Percentiles rank a stretch among this genome's conserved stretches.
These are phyloP conservation scores for Aspergillus niger DNA, from an alignment of 2,329 filamentous ascomycete genomes.

Conservation along the genomic window DNA sequence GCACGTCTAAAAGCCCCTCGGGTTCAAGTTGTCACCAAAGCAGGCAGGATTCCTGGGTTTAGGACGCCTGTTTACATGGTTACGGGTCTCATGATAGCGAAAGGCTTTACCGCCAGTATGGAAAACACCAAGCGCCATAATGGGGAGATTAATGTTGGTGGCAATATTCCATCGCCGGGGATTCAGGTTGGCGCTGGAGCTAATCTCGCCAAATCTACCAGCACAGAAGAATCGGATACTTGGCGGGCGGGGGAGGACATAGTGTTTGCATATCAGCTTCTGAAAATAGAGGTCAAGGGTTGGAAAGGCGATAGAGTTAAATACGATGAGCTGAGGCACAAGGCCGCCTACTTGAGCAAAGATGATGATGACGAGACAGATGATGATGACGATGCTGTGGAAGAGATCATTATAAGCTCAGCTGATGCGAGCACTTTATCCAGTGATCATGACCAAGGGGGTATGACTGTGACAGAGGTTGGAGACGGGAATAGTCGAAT, in stretches of 20 bases:
- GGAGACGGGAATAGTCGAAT: neutral
- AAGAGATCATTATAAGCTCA: neutral
- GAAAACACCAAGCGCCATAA: neutral
- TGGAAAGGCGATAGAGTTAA: neutral
- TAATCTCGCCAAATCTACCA: neutral
- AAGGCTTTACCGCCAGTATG: neutral
- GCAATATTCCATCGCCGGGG: neutral
- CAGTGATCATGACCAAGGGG: neutral
- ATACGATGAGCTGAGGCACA: neutral
- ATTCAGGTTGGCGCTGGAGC: neutral
- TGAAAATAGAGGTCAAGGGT: neutral
- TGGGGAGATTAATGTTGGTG: neutral
- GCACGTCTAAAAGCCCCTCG: neutral
- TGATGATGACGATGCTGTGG: neutral
- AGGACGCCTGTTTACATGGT: neutral
- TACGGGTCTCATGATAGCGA: neutral
- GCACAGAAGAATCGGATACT: neutral
- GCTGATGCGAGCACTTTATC: neutral
- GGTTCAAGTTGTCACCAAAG: neutral
- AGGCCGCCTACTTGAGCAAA: neutral
- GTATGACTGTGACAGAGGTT: neutral
- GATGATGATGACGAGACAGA: neutral
- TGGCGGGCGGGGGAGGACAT: neutral
- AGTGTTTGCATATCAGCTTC: neutral
- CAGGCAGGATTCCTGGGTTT: neutral